A percentile compares a stretch with the other conserved stretches of the same genome.
Conservation (phyloP, 345 rosid genomes). For the Corchorus olitorius region DNA sequence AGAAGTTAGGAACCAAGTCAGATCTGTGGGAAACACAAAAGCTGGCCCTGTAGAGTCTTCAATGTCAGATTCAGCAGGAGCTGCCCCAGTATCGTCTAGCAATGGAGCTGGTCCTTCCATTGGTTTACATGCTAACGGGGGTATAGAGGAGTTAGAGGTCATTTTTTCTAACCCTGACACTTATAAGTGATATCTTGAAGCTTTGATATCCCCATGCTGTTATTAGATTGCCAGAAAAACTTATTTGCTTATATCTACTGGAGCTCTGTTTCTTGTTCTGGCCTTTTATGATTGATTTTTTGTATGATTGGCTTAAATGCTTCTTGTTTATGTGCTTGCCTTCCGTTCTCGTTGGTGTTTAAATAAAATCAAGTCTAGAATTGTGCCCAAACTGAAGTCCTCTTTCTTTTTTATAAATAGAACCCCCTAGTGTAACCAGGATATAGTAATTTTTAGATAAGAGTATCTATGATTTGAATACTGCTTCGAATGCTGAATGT, state of each 20-base stretch:
- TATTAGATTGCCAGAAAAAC: neutral
- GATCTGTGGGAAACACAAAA: slow-evolving; percentile 22
- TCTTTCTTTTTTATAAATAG: neutral
- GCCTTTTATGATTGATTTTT: too few species aligned
- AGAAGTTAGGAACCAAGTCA: slow-evolving; percentile 44
- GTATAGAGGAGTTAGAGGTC: slow-evolving; percentile 94
- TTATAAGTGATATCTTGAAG: slow-evolving; percentile 3
- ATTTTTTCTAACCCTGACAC: slow-evolving; percentile 18
- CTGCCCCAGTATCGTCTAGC: slow-evolving; percentile 29
- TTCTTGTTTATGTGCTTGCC: too few species aligned
- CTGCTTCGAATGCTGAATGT: neutral
- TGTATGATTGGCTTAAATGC: too few species aligned
- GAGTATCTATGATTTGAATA: neutral
- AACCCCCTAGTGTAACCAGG: neutral
- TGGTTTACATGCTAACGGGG: slow-evolving; percentile 32
- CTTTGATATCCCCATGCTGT: slow-evolving; percentile 10
- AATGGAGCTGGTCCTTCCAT: slow-evolving; percentile 40
- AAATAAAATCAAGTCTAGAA: neutral
- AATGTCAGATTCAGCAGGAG: slow-evolving; percentile 28
- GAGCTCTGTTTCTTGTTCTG: neutral
- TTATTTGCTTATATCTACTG: neutral
- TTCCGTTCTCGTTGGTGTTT: too few species aligned
- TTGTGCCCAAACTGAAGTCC: neutral
- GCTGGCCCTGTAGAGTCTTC: slow-evolving; percentile 30
- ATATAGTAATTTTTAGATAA: neutral